Evolutionary conservation across 2,329 filamentous ascomycete genomes (phyloP).

Genomic region (Aureobasidium sp.): DNA sequence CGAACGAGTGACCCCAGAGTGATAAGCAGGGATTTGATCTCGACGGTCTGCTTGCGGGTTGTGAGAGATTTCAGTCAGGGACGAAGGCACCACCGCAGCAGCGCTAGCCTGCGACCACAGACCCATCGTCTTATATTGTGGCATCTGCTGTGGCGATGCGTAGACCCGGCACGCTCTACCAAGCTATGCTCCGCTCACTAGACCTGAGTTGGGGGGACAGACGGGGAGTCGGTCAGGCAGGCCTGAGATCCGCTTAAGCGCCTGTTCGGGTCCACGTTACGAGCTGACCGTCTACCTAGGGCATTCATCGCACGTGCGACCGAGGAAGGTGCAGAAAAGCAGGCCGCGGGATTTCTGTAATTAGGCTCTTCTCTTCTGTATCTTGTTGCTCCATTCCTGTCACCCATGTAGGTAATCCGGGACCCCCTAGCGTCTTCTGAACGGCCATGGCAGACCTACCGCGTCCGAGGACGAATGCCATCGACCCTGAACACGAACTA

Average conservation of each 20-base stretch:
- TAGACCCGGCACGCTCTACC: neutral
- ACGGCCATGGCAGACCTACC: neutral
- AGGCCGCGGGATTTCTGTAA: neutral
- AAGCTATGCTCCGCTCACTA: neutral
- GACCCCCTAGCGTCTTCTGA: neutral
- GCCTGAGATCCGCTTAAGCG: neutral
- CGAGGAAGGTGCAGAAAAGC: neutral
- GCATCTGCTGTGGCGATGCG: neutral
- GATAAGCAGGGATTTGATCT: no score
- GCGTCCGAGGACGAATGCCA: neutral
- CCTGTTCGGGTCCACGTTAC: neutral
- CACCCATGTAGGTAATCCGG: neutral
- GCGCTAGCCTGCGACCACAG: neutral
- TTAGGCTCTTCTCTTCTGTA: neutral
- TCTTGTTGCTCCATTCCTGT: neutral
- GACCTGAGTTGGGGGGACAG: neutral
- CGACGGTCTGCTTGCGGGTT: neutral
- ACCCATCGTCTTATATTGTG: neutral
- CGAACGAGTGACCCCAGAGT: neutral
- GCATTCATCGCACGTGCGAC: neutral
- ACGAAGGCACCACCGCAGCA: neutral
- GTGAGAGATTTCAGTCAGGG: no score
- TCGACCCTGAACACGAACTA: no score
- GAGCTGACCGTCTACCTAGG: neutral
- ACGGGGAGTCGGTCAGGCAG: conserved; percentile 1